Percentiles rank a stretch among this genome's conserved stretches.
These are phyloP conservation scores for Cyberlindnera veronae DNA, from an alignment of 805 yeast species.

Conservation along the genomic window DNA sequence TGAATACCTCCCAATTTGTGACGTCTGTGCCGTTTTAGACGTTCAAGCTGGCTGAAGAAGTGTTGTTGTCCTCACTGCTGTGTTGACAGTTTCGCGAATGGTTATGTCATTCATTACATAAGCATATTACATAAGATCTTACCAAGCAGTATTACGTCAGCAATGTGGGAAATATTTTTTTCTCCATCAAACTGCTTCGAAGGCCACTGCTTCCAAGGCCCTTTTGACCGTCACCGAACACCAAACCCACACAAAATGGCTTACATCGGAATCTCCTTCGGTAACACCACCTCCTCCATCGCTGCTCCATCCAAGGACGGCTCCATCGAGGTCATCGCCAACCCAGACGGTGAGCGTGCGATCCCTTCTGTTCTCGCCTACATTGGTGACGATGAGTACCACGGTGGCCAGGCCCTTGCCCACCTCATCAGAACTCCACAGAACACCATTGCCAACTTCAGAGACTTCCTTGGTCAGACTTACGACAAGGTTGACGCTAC, in stretches of 20 bases:
- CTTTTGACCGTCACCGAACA: too few species aligned
- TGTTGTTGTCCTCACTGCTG: too few species aligned
- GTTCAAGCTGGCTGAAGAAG: too few species aligned
- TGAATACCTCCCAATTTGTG: not conserved
- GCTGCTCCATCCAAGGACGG: slow-evolving; percentile 86
- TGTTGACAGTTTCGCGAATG: too few species aligned
- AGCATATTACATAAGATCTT: too few species aligned
- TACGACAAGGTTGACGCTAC: slow-evolving; percentile 69
- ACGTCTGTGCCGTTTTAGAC: too few species aligned
- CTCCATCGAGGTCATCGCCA: slow-evolving; percentile 94
- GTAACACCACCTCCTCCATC: slow-evolving; percentile 93
- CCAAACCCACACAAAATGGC: slow-evolving; percentile 26
- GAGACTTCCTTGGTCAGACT: slow-evolving; percentile 83
- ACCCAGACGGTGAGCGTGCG: slow-evolving; percentile 98
- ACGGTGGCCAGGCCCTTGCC: slow-evolving; percentile 93
- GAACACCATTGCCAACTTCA: slow-evolving; percentile 85
- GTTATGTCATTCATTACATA: too few species aligned
- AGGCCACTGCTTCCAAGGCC: too few species aligned
- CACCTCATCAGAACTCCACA: slow-evolving; percentile 88
- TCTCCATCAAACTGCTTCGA: too few species aligned
- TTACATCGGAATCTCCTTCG: slow-evolving; percentile 92
- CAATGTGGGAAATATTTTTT: too few species aligned
- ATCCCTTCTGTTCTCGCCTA: slow-evolving; percentile 91
- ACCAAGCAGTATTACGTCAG: too few species aligned
- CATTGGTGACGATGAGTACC: slow-evolving; percentile 93